phyloP scores from a whole-genome alignment of 2,329 filamentous ascomycete species.

The Thelonectria blattea region DNA sequence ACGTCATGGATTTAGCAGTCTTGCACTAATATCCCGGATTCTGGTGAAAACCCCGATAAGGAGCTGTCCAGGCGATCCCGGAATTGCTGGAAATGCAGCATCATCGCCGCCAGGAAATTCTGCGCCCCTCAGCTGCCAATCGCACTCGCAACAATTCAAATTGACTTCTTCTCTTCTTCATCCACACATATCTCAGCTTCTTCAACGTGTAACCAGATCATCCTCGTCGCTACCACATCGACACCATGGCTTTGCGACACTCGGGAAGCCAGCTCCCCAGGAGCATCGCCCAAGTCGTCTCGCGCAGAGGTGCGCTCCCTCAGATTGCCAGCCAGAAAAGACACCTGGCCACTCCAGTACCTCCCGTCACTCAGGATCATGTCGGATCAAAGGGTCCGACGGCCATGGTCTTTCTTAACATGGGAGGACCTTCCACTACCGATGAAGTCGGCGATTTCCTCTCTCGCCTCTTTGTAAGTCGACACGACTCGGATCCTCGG shows the following conservation, averaged over 20 bases:
- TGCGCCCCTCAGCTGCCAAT: constrained; percentile 30
- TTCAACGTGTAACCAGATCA: neutral
- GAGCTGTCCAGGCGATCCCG: constrained; percentile 32
- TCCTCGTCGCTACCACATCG: neutral
- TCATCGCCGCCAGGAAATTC: constrained; percentile 36
- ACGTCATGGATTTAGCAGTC: neutral
- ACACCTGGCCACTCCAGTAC: constrained; percentile 54
- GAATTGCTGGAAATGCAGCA: constrained; percentile 34
- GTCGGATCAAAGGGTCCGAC: constrained; percentile 79
- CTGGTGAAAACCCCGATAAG: constrained; percentile 30
- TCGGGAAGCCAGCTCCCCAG: constrained; percentile 41
- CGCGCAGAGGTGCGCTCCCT: constrained; percentile 39
- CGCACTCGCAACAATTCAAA: constrained; percentile 24
- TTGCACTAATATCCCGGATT: constrained; percentile 13
- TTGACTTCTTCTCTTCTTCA: constrained; percentile 20
- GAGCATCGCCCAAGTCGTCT: constrained; percentile 34
- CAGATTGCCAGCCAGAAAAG: constrained; percentile 42
- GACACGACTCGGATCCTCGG: constrained; percentile 1
- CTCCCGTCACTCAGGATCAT: constrained; percentile 81
- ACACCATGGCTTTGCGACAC: constrained; percentile 42
- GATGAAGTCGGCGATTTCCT: constrained; percentile 90
- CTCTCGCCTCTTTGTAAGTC: constrained; percentile 85
- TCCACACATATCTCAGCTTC: neutral
- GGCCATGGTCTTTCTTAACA: constrained; percentile 98
- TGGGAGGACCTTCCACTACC: constrained; percentile 91